Conservation (phyloP, 179 eudicot species). For the Drosera spatulata region DNA sequence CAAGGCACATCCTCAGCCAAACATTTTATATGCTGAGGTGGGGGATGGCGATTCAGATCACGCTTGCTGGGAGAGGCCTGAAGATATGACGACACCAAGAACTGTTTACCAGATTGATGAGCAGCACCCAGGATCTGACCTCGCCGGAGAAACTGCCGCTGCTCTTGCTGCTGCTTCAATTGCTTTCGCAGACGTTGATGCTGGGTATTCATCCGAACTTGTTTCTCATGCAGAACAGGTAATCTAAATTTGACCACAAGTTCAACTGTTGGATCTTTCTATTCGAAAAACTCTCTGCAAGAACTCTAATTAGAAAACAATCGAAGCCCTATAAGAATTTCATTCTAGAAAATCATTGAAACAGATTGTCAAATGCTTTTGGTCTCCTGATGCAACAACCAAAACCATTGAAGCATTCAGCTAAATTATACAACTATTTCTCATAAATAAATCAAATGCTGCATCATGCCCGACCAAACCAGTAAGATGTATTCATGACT, state of each 20-base stretch:
- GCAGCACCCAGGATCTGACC: constrained; percentile 36
- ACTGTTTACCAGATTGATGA: constrained; percentile 23
- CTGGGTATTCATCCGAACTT: constrained; percentile 21
- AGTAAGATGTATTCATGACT: too few species aligned
- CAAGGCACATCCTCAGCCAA: constrained; percentile 30
- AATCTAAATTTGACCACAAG: background rate
- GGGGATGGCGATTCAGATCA: constrained; percentile 44
- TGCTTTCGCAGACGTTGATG: constrained; percentile 18
- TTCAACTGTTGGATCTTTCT: too few species aligned
- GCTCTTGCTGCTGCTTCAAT: constrained; percentile 42
- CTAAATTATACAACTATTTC: too few species aligned
- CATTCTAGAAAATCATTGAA: background rate
- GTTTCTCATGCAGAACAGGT: constrained; percentile 33
- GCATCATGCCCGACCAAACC: too few species aligned
- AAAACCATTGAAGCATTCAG: too few species aligned
- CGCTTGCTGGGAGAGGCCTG: constrained; percentile 48
- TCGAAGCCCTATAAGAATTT: background rate
- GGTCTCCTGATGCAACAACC: too few species aligned
- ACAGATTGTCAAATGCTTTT: background rate
- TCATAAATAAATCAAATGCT: too few species aligned
- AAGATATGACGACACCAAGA: constrained; percentile 48
- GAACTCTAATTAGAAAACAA: too few species aligned
- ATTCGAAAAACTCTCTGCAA: too few species aligned
- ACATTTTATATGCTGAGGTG: constrained; percentile 33
- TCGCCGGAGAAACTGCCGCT: constrained; percentile 44